These are phyloP conservation scores for Phytopythium vexans DNA, from an alignment of 352 stramenopile species.

Conservation along the genomic window DNA sequence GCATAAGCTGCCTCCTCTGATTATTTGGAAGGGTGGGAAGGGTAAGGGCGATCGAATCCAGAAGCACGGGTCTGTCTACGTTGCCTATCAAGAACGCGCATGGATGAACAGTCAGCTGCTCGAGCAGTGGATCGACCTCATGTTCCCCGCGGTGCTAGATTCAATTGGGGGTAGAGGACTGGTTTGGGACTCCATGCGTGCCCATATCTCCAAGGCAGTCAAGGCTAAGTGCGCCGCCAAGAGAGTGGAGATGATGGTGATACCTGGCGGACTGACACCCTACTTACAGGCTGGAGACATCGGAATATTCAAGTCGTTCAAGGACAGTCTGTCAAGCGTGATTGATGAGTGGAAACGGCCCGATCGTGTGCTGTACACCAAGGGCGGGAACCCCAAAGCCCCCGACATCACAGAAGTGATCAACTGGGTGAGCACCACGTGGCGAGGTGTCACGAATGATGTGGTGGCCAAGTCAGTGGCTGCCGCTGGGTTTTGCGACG, in stretches of 20 bases:
- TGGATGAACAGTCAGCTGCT: constrained; percentile 11
- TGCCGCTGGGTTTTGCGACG: constrained; percentile 4
- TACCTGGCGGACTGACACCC: constrained; percentile 11
- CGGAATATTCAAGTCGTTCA: constrained; percentile 16
- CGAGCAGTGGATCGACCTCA: constrained; percentile 9
- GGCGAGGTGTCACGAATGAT: constrained; percentile 6
- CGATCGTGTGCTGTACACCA: constrained; percentile 10
- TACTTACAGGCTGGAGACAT: constrained; percentile 11
- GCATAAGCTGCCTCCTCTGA: constrained; percentile 10
- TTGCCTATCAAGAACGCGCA: constrained; percentile 8
- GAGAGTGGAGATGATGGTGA: constrained; percentile 2
- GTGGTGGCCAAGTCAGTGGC: constrained; percentile 1
- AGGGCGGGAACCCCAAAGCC: constrained; percentile 4
- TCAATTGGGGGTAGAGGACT: background rate
- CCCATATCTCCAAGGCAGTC: constrained; percentile 3
- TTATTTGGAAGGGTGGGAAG: constrained; percentile 12
- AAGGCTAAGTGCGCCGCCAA: constrained; percentile 6
- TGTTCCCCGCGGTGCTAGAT: constrained; percentile 6
- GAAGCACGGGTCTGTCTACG: constrained; percentile 6
- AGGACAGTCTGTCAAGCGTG: constrained; percentile 4
- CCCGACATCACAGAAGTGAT: constrained; percentile 4
- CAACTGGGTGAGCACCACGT: constrained; percentile 5
- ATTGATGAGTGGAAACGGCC: constrained; percentile 14
- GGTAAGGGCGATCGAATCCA: constrained; percentile 1
- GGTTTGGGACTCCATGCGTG: constrained; percentile 14